Conservation (phyloP, 441 rosid species). For the Pelargonium citronellum region DNA sequence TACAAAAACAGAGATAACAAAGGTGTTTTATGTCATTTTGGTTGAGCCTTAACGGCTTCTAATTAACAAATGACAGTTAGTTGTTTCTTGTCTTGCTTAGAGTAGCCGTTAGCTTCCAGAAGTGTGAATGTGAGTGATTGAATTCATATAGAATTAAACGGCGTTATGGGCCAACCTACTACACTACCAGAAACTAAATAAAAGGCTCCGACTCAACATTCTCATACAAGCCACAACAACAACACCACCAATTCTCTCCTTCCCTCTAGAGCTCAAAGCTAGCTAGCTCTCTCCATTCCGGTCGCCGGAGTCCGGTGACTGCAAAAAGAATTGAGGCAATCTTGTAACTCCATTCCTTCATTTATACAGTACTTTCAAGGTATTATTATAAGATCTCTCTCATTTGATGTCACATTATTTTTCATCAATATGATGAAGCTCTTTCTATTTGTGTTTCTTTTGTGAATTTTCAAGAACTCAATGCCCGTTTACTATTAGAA, state of each 20-base stretch:
- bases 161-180: slow-evolving; percentile 43
- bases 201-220: slow-evolving; percentile 26
- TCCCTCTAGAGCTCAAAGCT: not conserved
- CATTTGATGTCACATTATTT: too few relatives aligned
- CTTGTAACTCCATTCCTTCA: not conserved
- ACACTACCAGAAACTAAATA: slow-evolving; percentile 17
- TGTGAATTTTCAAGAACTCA: too few relatives aligned
- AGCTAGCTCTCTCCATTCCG: slow-evolving; percentile 13
- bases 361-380: not conserved
- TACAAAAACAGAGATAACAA: not conserved
- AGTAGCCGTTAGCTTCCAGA: not conserved
- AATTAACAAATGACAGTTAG: not conserved
- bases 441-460: too few relatives aligned
- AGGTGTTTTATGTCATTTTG: not conserved
- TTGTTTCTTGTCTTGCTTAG: not conserved
- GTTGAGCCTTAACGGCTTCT: not conserved
- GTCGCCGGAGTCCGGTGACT: slow-evolving; percentile 11
- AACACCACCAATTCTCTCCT: not conserved
- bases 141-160: slow-evolving; percentile 15
- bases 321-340: not conserved
- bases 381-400: too few relatives aligned
- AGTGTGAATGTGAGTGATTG: slow-evolving; percentile 4
- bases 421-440: too few relatives aligned
- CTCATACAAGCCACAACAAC: slow-evolving; percentile 33
- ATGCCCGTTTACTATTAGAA: too few relatives aligned